These are phyloP conservation scores for Saccharomycopsis hybrid DNA, from an alignment of 1,139 yeast species.

Conservation along the genomic window DNA sequence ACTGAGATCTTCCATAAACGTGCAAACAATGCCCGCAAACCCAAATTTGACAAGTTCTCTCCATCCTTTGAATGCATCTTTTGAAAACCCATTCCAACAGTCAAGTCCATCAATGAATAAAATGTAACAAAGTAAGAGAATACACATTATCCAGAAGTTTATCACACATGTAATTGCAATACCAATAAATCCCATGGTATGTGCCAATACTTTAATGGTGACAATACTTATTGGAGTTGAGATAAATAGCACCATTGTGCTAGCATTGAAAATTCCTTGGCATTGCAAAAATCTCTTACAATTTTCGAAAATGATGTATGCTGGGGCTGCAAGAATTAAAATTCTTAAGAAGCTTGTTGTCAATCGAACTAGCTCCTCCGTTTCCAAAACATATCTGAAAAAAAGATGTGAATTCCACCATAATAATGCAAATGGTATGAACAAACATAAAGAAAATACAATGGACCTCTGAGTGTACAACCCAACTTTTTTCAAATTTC, in stretches of 20 bases:
- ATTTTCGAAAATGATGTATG: conserved; percentile 76
- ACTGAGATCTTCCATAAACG: conserved; percentile 68
- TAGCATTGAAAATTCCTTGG: conserved; percentile 89
- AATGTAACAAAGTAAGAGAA: conserved; percentile 48
- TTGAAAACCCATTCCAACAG: conserved; percentile 64
- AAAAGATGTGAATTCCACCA: conserved; percentile 62
- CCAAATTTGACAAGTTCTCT: conserved; percentile 52
- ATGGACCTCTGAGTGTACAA: conserved; percentile 58
- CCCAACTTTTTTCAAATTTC: conserved; percentile 54
- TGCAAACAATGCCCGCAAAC: conserved; percentile 67
- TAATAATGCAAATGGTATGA: conserved; percentile 52
- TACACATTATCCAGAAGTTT: conserved; percentile 65
- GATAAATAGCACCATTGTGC: conserved; percentile 67
- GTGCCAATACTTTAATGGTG: conserved; percentile 66
- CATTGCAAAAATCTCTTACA: conserved; percentile 82
- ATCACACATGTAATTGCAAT: conserved; percentile 68
- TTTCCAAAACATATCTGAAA: conserved; percentile 47
- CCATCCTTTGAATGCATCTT: conserved; percentile 54
- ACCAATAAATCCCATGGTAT: conserved; percentile 62
- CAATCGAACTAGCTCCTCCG: conserved; percentile 49
- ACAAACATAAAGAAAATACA: conserved; percentile 48
- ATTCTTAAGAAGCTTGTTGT: conserved; percentile 63
- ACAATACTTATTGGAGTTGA: conserved; percentile 76
- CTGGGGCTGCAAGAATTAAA: conserved; percentile 74
- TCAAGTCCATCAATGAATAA: conserved; percentile 55